Conservation (phyloP, 2,329 filamentous ascomycete genomes). For the Endothia cerciana region DNA sequence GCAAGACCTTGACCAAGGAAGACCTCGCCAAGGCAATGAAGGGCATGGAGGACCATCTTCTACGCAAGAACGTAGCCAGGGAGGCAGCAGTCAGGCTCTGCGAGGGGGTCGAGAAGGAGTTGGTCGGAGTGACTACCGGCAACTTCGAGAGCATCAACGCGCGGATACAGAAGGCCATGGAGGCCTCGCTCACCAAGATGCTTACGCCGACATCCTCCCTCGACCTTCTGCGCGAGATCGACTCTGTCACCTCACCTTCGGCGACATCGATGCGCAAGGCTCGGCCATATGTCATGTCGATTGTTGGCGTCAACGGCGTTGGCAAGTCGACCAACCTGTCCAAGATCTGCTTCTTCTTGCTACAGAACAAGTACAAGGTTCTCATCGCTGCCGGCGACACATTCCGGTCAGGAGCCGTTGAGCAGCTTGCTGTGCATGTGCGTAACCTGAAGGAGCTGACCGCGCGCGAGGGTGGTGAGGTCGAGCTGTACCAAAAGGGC, state of each 20-base stretch:
- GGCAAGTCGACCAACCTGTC: constrained; percentile 97
- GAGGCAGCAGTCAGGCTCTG: constrained; percentile 92
- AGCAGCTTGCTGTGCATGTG: constrained; percentile 94
- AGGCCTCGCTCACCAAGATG: constrained; percentile 90
- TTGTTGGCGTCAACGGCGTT: constrained; percentile 97
- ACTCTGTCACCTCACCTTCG: constrained; percentile 71
- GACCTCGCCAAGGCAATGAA: constrained; percentile 93
- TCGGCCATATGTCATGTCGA: constrained; percentile 95
- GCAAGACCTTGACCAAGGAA: constrained; percentile 86
- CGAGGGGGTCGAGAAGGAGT: constrained; percentile 86
- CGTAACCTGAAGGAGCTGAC: constrained; percentile 90
- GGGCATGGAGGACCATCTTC: constrained; percentile 91
- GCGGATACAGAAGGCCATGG: constrained; percentile 84
- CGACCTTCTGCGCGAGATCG: constrained; percentile 92
- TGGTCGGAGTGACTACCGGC: constrained; percentile 87
- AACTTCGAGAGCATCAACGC: constrained; percentile 88
- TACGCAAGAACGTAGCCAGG: constrained; percentile 94
- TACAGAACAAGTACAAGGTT: constrained; percentile 86
- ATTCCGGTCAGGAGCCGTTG: constrained; percentile 94
- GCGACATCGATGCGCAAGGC: constrained; percentile 63
- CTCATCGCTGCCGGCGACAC: constrained; percentile 67
- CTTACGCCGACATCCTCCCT: constrained; percentile 93
- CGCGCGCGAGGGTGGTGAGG: constrained; percentile 77
- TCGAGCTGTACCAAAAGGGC: constrained; percentile 94
- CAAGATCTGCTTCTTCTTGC: constrained; percentile 96